These are phyloP conservation scores for Volvox africanus DNA, from an alignment of 139 green algal genomes.

Conservation along the genomic window DNA sequence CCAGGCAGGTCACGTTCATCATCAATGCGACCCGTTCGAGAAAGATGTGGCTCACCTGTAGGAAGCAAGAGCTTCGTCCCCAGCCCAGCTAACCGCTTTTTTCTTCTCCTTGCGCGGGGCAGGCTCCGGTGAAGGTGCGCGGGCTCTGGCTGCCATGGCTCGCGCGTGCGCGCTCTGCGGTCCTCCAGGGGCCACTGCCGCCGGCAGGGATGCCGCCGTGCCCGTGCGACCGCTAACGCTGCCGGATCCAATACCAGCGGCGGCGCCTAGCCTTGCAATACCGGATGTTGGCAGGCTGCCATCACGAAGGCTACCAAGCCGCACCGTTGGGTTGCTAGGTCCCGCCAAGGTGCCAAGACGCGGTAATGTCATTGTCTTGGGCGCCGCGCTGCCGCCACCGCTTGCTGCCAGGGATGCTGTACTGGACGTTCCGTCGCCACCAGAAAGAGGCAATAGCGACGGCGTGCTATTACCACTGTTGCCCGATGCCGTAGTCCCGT, in stretches of 20 bases:
- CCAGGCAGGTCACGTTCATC: too few relatives aligned
- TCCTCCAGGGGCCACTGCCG: constrained; percentile 40
- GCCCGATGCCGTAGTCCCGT: background rate
- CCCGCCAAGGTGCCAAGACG: constrained; percentile 21
- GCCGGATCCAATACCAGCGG: background rate
- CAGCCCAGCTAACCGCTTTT: constrained; percentile 48
- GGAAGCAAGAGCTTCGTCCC: constrained; percentile 31
- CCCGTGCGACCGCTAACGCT: background rate
- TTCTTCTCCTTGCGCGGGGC: constrained; percentile 46
- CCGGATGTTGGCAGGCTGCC: constrained; percentile 8
- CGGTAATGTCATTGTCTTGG: background rate
- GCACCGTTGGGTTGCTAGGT: background rate
- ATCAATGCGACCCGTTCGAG: too few relatives aligned
- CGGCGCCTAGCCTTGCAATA: constrained; percentile 6
- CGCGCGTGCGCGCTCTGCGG: constrained; percentile 44
- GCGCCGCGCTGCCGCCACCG: background rate
- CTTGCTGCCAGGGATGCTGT: background rate
- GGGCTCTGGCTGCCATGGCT: constrained; percentile 35
- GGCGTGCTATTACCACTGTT: background rate
- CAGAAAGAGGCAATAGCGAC: background rate
- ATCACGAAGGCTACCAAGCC: constrained; percentile 36
- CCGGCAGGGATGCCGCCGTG: constrained; percentile 13
- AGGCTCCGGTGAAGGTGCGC: constrained; percentile 49
- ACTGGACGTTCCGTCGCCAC: background rate
- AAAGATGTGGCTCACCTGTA: constrained; percentile 2